These are phyloP conservation scores for Urostyla sp. DNA, from an alignment of 73 alveolate genomes.

Conservation along the genomic window DNA sequence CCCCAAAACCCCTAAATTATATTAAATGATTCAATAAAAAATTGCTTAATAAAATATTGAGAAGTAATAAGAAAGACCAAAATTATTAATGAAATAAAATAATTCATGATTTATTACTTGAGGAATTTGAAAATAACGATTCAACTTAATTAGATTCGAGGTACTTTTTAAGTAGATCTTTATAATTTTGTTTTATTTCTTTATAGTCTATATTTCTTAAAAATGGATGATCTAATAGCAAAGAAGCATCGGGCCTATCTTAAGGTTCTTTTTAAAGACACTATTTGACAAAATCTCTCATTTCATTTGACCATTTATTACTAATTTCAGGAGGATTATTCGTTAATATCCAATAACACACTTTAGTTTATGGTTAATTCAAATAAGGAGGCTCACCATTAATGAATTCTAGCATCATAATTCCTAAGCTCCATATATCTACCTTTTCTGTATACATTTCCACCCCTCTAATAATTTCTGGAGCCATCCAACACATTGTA, in stretches of 20 bases:
- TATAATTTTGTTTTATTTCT: background rate
- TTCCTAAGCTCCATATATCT: conserved; percentile 82
- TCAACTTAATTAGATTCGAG: background rate
- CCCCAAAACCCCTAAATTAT: too few relatives aligned
- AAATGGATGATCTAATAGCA: conserved; percentile 61
- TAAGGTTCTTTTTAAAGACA: conserved; percentile 58
- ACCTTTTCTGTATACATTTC: conserved; percentile 70
- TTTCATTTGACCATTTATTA: conserved; percentile 38
- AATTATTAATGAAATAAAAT: too few relatives aligned
- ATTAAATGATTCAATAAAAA: too few relatives aligned
- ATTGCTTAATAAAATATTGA: too few relatives aligned
- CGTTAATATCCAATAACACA: conserved; percentile 39
- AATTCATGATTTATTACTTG: background rate
- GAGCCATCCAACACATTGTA: conserved; percentile 95
- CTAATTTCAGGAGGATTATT: conserved; percentile 54
- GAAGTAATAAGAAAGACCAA: too few relatives aligned
- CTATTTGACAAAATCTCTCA: conserved; percentile 47
- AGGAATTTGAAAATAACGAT: background rate
- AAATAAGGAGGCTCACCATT: conserved; percentile 66
- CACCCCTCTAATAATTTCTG: conserved; percentile 84
- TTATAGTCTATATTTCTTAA: conserved; percentile 25
- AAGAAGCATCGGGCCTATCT: conserved; percentile 60
- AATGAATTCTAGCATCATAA: conserved; percentile 74
- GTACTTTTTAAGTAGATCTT: conserved; percentile 11
- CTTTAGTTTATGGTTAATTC: conserved; percentile 36